phyloP scores from a whole-genome alignment of 2,329 filamentous ascomycete genomes.

The Aspergillus jensenii region DNA sequence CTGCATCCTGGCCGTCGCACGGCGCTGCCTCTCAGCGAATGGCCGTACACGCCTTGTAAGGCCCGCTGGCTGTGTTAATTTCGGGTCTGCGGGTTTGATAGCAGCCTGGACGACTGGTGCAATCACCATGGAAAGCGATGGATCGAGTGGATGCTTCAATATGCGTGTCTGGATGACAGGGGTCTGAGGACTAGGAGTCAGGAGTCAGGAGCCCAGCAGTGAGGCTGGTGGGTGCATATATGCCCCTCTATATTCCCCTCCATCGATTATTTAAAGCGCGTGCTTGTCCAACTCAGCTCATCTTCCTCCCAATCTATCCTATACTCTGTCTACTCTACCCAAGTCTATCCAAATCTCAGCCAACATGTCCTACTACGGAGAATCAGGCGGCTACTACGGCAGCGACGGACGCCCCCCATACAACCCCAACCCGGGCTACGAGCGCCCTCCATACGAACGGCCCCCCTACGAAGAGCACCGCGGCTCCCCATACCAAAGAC shows the following conservation, averaged over 20 bases:
- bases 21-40: background rate
- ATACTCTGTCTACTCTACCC: background rate
- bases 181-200: background rate
- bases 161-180: background rate
- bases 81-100: background rate
- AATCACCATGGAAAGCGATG: background rate
- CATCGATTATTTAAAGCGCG: conserved; percentile 3
- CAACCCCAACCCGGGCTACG: background rate
- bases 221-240: background rate
- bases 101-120: background rate
- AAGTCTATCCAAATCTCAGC: background rate
- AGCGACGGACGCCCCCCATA: background rate
- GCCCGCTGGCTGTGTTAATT: background rate
- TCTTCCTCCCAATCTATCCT: background rate
- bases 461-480: background rate
- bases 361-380: conserved; percentile 19
- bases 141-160: background rate
- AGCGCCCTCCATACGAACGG: conserved; percentile 10
- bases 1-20: background rate
- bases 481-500: conserved; percentile 11
- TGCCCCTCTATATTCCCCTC: background rate
- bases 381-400: conserved; percentile 12
- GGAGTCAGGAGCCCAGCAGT: background rate
- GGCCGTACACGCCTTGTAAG: conserved; percentile 1
- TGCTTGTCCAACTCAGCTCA: background rate